These are phyloP conservation scores for Cladosporium sp. DNA, from an alignment of 2,329 filamentous ascomycete species.

Conservation along the genomic window DNA sequence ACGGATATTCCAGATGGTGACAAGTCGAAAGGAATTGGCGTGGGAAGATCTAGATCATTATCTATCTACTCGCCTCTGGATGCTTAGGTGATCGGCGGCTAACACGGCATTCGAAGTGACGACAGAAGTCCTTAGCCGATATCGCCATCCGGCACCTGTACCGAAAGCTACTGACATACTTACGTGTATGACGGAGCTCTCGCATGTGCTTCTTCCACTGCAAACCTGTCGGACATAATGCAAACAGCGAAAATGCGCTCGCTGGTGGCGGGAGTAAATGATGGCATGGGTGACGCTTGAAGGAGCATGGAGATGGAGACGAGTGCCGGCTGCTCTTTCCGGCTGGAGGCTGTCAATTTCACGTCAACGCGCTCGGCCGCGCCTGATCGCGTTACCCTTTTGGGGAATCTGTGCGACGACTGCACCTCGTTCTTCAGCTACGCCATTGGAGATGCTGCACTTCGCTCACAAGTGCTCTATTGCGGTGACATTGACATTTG, in stretches of 20 bases:
- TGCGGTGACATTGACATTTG: no score
- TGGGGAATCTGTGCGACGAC: no score
- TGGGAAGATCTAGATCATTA: background rate
- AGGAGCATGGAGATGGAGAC: background rate
- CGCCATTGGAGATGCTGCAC: no score
- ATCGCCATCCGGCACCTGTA: background rate
- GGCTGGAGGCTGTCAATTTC: no score
- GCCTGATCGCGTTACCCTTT: no score
- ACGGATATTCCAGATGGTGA: background rate
- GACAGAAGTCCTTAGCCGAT: background rate
- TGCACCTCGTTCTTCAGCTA: no score
- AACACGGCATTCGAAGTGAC: background rate
- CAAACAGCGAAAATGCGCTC: no score
- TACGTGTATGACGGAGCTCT: background rate
- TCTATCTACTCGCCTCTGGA: background rate
- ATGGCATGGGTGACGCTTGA: background rate
- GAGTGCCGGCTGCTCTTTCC: background rate
- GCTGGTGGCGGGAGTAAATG: background rate
- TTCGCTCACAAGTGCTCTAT: no score
- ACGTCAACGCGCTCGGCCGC: no score
- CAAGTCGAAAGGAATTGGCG: background rate
- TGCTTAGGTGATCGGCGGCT: constrained; percentile 2
- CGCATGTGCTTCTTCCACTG: background rate
- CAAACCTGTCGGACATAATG: no score
- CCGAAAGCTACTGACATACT: background rate